Percentiles rank a stretch among this genome's conserved stretches.
phyloP scores from a whole-genome alignment of 495 filamentous ascomycete species.

The Hypomontagnella submonticulosa region DNA sequence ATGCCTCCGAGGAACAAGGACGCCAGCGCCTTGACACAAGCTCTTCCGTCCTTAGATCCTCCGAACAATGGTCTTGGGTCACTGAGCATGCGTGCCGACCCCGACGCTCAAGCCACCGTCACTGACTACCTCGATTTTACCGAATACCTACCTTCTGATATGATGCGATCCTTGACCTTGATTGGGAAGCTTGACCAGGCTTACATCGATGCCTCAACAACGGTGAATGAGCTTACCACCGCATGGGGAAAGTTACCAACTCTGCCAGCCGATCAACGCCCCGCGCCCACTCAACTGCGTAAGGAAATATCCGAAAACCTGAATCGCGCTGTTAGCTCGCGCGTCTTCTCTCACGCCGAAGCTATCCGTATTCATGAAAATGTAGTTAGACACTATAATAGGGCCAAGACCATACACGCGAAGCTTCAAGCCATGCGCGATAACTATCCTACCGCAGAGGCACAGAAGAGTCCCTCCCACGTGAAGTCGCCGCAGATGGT shows the following conservation, averaged over 20 bases:
- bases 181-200: conserved; percentile 83
- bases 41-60: conserved; percentile 45
- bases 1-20: conserved; percentile 54
- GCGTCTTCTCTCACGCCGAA: conserved; percentile 83
- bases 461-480: conserved; percentile 64
- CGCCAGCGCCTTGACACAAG: conserved; percentile 38
- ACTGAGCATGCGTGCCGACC: conserved; percentile 68
- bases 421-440: conserved; percentile 82
- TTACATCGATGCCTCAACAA: conserved; percentile 71
- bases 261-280: conserved; percentile 61
- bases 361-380: conserved; percentile 81
- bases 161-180: conserved; percentile 87
- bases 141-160: conserved; percentile 94
- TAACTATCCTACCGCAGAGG: conserved; percentile 60
- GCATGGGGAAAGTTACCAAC: conserved; percentile 77
- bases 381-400: conserved; percentile 79
- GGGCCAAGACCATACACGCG: conserved; percentile 77
- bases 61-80: conserved; percentile 48
- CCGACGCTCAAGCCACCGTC: conserved; percentile 92
- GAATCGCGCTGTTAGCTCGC: conserved; percentile 76
- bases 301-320: conserved; percentile 79
- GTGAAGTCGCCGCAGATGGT: conserved; percentile 66
- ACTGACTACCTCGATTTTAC: conserved; percentile 97
- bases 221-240: conserved; percentile 77
- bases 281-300: conserved; percentile 67